Conservation (phyloP, 164 flowering plant genomes). For the Buxus sempervirens region DNA sequence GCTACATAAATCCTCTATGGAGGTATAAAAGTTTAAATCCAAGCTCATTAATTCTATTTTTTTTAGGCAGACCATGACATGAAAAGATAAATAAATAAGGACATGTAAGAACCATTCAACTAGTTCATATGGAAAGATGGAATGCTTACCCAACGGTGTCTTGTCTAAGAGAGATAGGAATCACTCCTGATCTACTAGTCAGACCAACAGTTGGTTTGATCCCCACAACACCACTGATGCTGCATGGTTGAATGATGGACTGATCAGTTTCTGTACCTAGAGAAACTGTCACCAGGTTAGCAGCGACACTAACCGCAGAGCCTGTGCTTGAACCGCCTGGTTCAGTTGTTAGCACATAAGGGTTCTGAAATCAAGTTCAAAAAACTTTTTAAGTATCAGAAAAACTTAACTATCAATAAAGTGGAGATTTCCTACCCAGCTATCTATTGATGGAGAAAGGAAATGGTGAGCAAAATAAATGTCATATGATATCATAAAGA, state of each 20-base stretch:
- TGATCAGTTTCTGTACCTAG: conserved; percentile 21
- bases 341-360: background rate
- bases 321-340: conserved; percentile 27
- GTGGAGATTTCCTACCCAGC: too few relatives aligned
- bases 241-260: conserved; percentile 17
- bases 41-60: too few relatives aligned
- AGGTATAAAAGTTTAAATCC: too few relatives aligned
- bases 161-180: conserved; percentile 19
- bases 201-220: conserved; percentile 30
- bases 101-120: too few relatives aligned
- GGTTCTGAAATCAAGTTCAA: conserved; percentile 11
- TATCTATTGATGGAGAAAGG: too few relatives aligned
- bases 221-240: conserved; percentile 22
- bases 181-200: conserved; percentile 24
- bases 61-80: background rate
- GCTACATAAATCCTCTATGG: too few relatives aligned
- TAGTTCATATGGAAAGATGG: background rate
- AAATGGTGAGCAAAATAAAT: too few relatives aligned
- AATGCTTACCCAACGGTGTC: conserved; percentile 20
- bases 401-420: background rate
- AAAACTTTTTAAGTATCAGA: background rate
- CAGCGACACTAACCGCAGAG: conserved; percentile 24
- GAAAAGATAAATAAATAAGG: background rate
- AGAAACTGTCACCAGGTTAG: conserved; percentile 20
- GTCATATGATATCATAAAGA: too few relatives aligned